phyloP scores from a whole-genome alignment of 2,329 filamentous ascomycete species.

The Colletotrichum musicola region DNA sequence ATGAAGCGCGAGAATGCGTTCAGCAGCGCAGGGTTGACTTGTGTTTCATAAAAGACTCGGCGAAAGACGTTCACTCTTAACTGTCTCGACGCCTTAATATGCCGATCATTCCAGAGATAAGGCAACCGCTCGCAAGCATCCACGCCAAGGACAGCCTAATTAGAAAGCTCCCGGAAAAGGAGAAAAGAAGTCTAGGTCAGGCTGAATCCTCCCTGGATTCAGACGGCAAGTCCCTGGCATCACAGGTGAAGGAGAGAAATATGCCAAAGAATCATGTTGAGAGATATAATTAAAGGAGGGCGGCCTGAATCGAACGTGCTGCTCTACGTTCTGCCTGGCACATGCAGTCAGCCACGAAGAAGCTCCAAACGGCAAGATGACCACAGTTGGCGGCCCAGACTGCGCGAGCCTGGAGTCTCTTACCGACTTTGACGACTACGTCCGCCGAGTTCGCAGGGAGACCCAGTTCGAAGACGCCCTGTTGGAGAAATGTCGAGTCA shows the following conservation, averaged over 20 bases:
- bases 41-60: too few species aligned
- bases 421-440: neutral
- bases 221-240: too few species aligned
- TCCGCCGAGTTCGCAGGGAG: neutral
- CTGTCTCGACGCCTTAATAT: neutral
- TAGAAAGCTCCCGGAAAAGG: neutral
- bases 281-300: too few species aligned
- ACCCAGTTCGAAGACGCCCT: neutral
- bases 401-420: neutral
- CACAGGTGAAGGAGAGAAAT: too few species aligned
- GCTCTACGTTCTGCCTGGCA: too few species aligned
- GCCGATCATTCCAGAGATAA: neutral
- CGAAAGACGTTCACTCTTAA: neutral
- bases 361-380: neutral
- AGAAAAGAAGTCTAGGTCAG: neutral
- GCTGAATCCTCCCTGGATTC: neutral
- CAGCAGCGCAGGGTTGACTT: too few species aligned
- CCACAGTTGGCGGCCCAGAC: neutral
- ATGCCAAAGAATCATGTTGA: too few species aligned
- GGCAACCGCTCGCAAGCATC: neutral
- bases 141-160: neutral
- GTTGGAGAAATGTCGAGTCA: neutral
- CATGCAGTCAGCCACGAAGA: neutral
- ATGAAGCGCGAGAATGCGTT: too few species aligned
- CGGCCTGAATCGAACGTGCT: too few species aligned